Evolutionary conservation across 2,329 filamentous ascomycete genomes (phyloP).

Genomic region (Tolypocladium paradoxum): DNA sequence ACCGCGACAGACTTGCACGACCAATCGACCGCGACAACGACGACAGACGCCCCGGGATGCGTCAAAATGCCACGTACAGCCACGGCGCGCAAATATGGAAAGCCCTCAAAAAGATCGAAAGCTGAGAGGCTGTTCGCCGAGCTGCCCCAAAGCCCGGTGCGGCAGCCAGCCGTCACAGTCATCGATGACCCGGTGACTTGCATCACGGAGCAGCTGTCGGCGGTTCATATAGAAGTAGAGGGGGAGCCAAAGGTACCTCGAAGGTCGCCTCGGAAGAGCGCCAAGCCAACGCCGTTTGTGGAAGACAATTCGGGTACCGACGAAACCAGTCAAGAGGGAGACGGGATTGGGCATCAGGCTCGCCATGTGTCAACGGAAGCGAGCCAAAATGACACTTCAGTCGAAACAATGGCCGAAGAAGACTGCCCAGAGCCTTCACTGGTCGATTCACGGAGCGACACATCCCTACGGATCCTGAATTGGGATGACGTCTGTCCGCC

Average conservation of each 20-base stretch:
- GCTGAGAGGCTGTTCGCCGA: slow-evolving; percentile 39
- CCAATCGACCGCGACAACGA: not conserved
- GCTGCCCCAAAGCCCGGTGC: slow-evolving; percentile 38
- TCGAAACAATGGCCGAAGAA: slow-evolving; percentile 5
- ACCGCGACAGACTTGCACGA: not conserved
- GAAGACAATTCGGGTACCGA: slow-evolving; percentile 1
- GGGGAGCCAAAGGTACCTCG: not conserved
- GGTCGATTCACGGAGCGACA: slow-evolving; percentile 5
- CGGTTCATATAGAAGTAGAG: slow-evolving; percentile 16
- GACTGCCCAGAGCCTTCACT: not conserved
- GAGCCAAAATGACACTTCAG: not conserved
- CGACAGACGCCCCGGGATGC: not conserved
- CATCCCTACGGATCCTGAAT: slow-evolving; percentile 30
- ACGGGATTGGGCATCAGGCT: not conserved
- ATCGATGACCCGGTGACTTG: slow-evolving; percentile 17
- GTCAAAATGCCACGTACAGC: slow-evolving; percentile 33
- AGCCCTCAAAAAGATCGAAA: slow-evolving; percentile 33
- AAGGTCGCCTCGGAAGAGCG: slow-evolving; percentile 8
- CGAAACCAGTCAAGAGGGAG: not conserved
- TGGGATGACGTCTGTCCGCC: slow-evolving; percentile 49
- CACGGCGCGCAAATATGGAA: slow-evolving; percentile 39
- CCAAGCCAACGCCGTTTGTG: slow-evolving; percentile 1
- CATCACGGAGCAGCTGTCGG: slow-evolving; percentile 23
- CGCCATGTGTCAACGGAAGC: not conserved
- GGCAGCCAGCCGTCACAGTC: slow-evolving; percentile 12